Evolutionary conservation across 1,139 yeast genomes (phyloP), one percentile per base, ranked within the genome.

Genomic region (Yamadazyma membranifaciens): DNA sequence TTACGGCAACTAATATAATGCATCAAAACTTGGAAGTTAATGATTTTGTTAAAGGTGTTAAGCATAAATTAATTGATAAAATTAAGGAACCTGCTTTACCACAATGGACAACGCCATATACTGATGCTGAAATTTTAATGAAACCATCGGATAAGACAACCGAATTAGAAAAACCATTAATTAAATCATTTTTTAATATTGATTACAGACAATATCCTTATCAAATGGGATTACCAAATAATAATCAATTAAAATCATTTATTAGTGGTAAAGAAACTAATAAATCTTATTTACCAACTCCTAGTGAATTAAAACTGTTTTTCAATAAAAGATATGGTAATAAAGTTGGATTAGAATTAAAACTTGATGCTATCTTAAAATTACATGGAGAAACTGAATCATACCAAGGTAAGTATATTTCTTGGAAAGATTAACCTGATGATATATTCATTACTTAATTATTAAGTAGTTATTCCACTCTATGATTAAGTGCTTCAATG

Each of bases 171-270:
- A 59, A 49, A 31, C 79, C 64, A 37, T 72, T 60, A 50, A 65
- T 79, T 52, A 62, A 75, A 45, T 60, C 67, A 51, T 67, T 63
- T 56, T 69, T 73, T 47, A 73, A 77, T 37, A 63, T 73, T 40
- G 77, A 83, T 51, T 87, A 75, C 65, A 62, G 63, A 34, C 62
- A 74, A 39, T 86, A 91, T 59, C 96, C 96, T 27, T 80, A 76
- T 63, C 73, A 78, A 55, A 85, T 79, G 73, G 96, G 95, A 28
- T 73, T 92, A 49, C 98, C 98, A 39, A 69, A 78, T 11, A 86
- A 83, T 61, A 50, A 56, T 38, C 83, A 80, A 44, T 71, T 80
- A 44, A 73, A 75, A 51, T 65, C 67, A 41, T 85, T 72, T 59
- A 77, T 85, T 39, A 78, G 80, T 36, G 91, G 91, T 20, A 73